A percentile compares a stretch with the other conserved stretches of the same genome.
Evolutionary conservation across 192 early-diverging fungal species (phyloP).

Genomic region (Endogone sp.): DNA sequence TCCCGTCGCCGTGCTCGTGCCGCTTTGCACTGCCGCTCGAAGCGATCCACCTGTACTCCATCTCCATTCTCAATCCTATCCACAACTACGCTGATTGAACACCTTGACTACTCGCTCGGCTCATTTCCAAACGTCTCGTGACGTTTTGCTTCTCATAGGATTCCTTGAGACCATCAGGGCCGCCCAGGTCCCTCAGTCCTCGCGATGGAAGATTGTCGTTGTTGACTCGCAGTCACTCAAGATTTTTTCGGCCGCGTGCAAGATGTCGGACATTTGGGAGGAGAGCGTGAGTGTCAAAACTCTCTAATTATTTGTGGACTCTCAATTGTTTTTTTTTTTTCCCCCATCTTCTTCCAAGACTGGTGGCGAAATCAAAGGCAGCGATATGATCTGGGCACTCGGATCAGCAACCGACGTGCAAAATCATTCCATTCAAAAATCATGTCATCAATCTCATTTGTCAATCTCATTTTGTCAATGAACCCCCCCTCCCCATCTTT

Average conservation of each 20-base stretch:
- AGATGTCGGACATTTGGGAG: constrained; percentile 75
- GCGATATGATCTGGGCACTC: background rate
- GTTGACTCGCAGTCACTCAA: constrained; percentile 71
- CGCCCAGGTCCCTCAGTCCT: constrained; percentile 58
- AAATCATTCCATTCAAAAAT: too few relatives aligned
- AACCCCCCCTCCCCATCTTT: too few relatives aligned
- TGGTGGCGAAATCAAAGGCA: background rate
- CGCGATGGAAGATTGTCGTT: constrained; percentile 80
- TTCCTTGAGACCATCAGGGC: constrained; percentile 73
- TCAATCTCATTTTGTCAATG: too few relatives aligned
- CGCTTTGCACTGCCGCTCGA: too few relatives aligned
- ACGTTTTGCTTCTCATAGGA: constrained; percentile 22
- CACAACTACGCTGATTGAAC: too few relatives aligned
- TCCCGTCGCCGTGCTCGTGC: too few relatives aligned
- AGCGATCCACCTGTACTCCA: background rate
- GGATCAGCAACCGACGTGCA: too few relatives aligned
- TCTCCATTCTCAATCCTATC: background rate
- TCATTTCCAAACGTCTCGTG: background rate
- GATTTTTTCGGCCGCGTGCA: constrained; percentile 69
- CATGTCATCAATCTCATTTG: too few relatives aligned
- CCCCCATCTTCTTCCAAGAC: background rate
- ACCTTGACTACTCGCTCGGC: too few relatives aligned
- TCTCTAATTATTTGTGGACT: background rate
- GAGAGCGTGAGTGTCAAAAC: constrained; percentile 49
- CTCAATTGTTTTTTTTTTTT: background rate